A percentile compares a stretch with the other conserved stretches of the same genome.
Evolutionary conservation across 352 stramenopile genomes (phyloP).

Genomic region (Pythium chondricola): DNA sequence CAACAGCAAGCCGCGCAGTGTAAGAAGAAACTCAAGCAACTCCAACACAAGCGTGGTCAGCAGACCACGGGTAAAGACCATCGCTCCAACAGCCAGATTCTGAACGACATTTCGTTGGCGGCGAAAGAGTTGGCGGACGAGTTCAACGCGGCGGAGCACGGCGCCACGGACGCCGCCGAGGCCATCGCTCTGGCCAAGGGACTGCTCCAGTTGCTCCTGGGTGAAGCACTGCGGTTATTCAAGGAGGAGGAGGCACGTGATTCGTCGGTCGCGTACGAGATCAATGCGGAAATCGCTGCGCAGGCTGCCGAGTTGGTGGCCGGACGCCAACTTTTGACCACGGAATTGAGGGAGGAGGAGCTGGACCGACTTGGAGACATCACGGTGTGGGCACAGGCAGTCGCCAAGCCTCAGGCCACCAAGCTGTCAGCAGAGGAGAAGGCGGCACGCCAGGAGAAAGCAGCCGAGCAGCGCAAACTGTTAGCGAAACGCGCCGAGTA

Average conservation of each 20-base stretch:
- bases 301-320: conserved; percentile 30
- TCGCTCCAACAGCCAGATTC: conserved; percentile 4
- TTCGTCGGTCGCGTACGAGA: not conserved
- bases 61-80: conserved; percentile 4
- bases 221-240: conserved; percentile 36
- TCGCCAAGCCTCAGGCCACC: conserved; percentile 12
- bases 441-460: conserved; percentile 31
- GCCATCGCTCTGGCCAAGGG: conserved; percentile 34
- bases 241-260: conserved; percentile 20
- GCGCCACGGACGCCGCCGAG: conserved; percentile 26
- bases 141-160: conserved; percentile 41
- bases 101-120: conserved; percentile 20
- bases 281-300: conserved; percentile 20
- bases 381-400: conserved; percentile 28
- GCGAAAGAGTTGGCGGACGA: conserved; percentile 47
- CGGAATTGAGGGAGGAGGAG: conserved; percentile 30
- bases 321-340: conserved; percentile 18
- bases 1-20: conserved; percentile 33
- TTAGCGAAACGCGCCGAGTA: conserved; percentile 51
- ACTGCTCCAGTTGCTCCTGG: conserved; percentile 37
- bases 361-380: conserved; percentile 27
- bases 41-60: conserved; percentile 15
- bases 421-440: not conserved
- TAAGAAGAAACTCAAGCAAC: conserved; percentile 33
- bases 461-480: conserved; percentile 45